Base-by-base conservation (phyloP, 805 yeast species). In the Tetrapisispora namnaoensis region DNA sequence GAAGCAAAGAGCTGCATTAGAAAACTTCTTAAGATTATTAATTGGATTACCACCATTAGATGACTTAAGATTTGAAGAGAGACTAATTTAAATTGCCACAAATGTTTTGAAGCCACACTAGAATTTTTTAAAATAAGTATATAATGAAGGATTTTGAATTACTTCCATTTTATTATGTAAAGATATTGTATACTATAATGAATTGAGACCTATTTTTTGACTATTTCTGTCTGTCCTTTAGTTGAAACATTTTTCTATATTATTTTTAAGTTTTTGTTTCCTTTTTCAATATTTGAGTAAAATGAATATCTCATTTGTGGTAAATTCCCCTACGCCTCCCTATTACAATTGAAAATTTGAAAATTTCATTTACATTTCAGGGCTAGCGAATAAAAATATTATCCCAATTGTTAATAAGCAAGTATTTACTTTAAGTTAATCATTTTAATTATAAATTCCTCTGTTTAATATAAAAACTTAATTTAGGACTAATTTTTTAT, bases 1-100 rank as follows among this genome's bases (percentile, higher is more conserved):
- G 79, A 91, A 90, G 72, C 98, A 91, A 75, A 83, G 96, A 65
- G 77, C 82, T 59, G 96, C 95, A 46, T 73, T 90, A 56, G 98
- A 90, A 73, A 91, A 89, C 75, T 79, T 90, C 64, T 73, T 90
- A 70, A 82, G 96, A 65, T 80, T 88, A 57, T 76, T 90, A 62
- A 87, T 90, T 55, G 98, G 98, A 42, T 77, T 90, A 56, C 95
- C 95, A 52, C 80, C 95, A 51, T 77, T 82, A 62, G 89, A 88
- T 70, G 98, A 91, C 68, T 79, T 90, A 70, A 83, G 95, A 74
- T 86, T 90, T 57, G 97, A 90, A 71, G 97, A 91, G 72, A 86
- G 96, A 73, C 51, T 63, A 40, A 30, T 51, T 14, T 55, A 48
- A 48, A 36, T 20, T 28, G n/a, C 35, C 11, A 32, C n/a, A 14